Base-by-base conservation (phyloP, 805 yeast species). In the Pichia cabralensis region DNA sequence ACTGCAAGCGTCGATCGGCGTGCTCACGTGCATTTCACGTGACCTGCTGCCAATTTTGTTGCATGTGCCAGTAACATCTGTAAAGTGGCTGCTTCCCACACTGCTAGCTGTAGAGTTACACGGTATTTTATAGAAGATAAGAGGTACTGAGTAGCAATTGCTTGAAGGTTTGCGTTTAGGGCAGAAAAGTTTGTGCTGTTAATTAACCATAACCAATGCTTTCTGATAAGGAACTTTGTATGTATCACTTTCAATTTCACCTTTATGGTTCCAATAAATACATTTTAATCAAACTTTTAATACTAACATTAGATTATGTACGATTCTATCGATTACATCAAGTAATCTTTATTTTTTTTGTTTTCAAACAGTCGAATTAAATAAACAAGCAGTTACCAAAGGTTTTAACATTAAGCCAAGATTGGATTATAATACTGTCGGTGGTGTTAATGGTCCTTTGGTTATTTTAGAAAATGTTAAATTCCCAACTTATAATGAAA, bases 361-460 rank as follows among this genome's bases (percentile, higher is more conserved):
- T 22, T 51, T 61, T 51, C 67, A 56, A 49, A 53, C 61, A 63
- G 75, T 60, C 57, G 94, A 84, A 49, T 67, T 88, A 55, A 88
- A 88, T 71, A 84, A 85, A 59, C 76, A 75, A 58, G 96, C 97
- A 31, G 96, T 79, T 35, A 81, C 88, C 38, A 80, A 85, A 56
- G 94, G 94, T 48, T 86, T 86, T 67, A 78, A 82, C 44, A 77
- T 88, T 54, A 80, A 84, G 58, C 97, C 97, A 41, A 78, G 95
- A 64, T 58, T 82, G 50, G 81, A 79, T 52, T 92, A 92, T 65
- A 92, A 92, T 68, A 92, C 98, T 21, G 98, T 92, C 42, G 89
- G 89, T 36, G 97, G 97, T 61, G 94, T 92, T 53, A 92, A 94
- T 61, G 99, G 99, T 43, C 99, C 99, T 5, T 74, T 92, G 59